Evolutionary conservation across 768 basidiomycete genomes (phyloP).

Genomic region (Phlebiopsis gigantea): DNA sequence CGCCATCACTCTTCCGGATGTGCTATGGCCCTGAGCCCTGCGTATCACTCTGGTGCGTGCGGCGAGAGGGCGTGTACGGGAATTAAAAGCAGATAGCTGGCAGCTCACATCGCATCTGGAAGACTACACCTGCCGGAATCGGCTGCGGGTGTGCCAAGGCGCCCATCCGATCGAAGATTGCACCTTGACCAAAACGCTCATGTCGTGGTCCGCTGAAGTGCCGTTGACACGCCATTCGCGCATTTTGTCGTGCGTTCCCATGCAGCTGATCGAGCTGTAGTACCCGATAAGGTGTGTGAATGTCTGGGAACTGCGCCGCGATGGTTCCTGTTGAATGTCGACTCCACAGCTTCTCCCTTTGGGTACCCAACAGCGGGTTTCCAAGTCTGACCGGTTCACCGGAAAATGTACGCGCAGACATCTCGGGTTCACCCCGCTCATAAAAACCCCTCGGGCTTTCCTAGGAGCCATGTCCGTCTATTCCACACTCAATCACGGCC

Average conservation of each 20-base stretch:
- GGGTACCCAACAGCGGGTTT: conserved; percentile 18
- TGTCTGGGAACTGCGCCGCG: conserved; percentile 1
- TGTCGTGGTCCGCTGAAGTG: conserved; percentile 1
- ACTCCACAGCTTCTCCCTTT: conserved; percentile 15
- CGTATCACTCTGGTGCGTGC: neutral
- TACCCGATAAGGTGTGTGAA: conserved; percentile 24
- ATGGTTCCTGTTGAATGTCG: conserved; percentile 16
- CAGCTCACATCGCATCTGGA: neutral
- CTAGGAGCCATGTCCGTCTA: conserved; percentile 18
- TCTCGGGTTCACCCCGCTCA: conserved; percentile 25
- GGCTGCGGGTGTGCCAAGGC: neutral
- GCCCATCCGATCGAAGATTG: neutral
- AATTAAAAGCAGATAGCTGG: neutral
- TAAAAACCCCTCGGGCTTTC: conserved; percentile 25
- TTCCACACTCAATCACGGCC: conserved; percentile 19
- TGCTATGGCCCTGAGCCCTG: too few species aligned
- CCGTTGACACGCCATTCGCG: neutral
- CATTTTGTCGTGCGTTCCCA: conserved; percentile 10
- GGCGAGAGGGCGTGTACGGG: neutral
- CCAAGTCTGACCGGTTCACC: conserved; percentile 17
- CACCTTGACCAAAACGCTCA: neutral
- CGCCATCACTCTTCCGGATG: too few species aligned
- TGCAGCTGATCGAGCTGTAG: conserved; percentile 5
- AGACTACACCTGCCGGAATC: neutral
- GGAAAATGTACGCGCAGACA: conserved; percentile 24